phyloP scores from a whole-genome alignment of 2,329 filamentous ascomycete genomes.

The Grosmannia huntii region DNA sequence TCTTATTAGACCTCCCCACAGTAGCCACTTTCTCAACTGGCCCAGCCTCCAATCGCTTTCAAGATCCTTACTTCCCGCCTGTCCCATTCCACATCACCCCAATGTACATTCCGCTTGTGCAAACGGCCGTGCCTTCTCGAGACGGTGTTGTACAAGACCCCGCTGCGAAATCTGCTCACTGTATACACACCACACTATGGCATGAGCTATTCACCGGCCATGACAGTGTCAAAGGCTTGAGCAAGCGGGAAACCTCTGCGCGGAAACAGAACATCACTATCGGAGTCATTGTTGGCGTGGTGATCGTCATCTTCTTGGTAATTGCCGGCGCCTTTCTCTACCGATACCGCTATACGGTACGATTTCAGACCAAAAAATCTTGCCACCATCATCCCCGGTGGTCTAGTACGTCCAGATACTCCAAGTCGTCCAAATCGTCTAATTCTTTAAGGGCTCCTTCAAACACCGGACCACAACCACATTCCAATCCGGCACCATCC shows the following conservation, averaged over 20 bases:
- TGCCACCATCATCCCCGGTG: not conserved
- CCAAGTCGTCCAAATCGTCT: conserved; percentile 4
- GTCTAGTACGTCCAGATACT: conserved; percentile 2
- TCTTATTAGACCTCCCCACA: not conserved
- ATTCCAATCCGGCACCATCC: not conserved
- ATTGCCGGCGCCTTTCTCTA: conserved; percentile 5
- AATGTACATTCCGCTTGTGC: not conserved
- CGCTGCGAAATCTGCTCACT: not conserved
- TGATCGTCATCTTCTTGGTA: conserved; percentile 4
- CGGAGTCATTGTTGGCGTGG: conserved; percentile 7
- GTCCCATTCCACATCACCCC: not conserved
- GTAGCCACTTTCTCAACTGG: not conserved
- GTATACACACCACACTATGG: not conserved
- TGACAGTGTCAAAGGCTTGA: not conserved
- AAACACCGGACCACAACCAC: not conserved
- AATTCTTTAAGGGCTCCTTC: not conserved
- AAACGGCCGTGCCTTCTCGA: not conserved
- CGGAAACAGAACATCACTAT: conserved; percentile 10
- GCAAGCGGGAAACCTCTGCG: not conserved
- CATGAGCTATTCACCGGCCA: not conserved
- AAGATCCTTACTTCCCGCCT: not conserved
- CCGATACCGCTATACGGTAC: conserved; percentile 6
- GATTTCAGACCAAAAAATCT: not conserved
- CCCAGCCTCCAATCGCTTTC: not conserved
- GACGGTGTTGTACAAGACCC: too few species aligned